Conservation (phyloP, 2,329 filamentous ascomycete genomes). For the Colletotrichum abscissum region DNA sequence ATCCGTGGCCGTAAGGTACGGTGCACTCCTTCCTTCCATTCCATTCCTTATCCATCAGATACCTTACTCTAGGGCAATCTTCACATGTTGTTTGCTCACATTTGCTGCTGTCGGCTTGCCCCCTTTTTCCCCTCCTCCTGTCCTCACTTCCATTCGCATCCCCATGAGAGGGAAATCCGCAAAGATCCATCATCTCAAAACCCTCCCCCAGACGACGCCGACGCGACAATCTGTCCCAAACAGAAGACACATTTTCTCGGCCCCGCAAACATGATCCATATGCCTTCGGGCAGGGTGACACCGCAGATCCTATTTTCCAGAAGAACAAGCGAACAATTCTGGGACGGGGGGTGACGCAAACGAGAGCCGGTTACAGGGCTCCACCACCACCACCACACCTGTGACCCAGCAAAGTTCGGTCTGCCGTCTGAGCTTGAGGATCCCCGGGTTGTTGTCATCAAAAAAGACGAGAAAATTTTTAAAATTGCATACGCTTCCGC, state of each 20-base stretch:
- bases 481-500: conserved; percentile 18
- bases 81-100: not conserved
- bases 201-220: conserved; percentile 14
- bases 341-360: conserved; percentile 32
- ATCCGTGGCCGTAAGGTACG: not conserved
- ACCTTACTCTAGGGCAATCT: too few relatives aligned
- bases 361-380: not conserved
- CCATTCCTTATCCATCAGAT: too few relatives aligned
- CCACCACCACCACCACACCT: not conserved
- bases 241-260: conserved; percentile 17
- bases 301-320: conserved; percentile 37
- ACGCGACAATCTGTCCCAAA: conserved; percentile 31
- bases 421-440: conserved; percentile 16
- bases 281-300: conserved; percentile 29
- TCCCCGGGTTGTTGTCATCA: conserved; percentile 29
- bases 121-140: conserved; percentile 5
- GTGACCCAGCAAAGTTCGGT: not conserved
- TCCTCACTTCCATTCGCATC: not conserved
- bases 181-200: conserved; percentile 7
- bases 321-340: conserved; percentile 33
- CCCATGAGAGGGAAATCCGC: conserved; percentile 7
- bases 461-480: conserved; percentile 32
- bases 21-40: too few relatives aligned
- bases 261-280: conserved; percentile 23
- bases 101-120: not conserved